These are phyloP conservation scores for Wickerhamiella nectarea DNA, from an alignment of 805 yeast species.

Conservation along the genomic window DNA sequence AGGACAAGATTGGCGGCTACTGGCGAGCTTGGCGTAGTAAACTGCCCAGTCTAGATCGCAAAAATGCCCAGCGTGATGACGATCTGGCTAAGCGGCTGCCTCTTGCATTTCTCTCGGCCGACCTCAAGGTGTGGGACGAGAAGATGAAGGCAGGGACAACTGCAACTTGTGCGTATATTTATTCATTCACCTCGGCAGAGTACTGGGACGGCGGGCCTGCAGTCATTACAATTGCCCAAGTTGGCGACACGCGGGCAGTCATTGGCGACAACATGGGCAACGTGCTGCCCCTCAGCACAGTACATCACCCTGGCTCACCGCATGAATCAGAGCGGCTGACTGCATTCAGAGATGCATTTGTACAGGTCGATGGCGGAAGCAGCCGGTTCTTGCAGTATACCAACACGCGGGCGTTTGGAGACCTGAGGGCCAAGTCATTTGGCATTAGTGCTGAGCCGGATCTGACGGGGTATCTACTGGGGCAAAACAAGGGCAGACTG, in stretches of 20 bases:
- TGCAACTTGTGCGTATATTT: conserved; percentile 50
- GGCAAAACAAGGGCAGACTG: conserved; percentile 22
- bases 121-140: conserved; percentile 36
- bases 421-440: conserved; percentile 57
- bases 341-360: conserved; percentile 45
- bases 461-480: conserved; percentile 27
- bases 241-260: conserved; percentile 84
- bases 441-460: conserved; percentile 94
- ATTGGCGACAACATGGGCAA: conserved; percentile 70
- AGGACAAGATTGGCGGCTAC: conserved; percentile 56
- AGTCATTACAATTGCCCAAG: conserved; percentile 66
- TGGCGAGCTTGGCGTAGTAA: conserved; percentile 66
- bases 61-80: conserved; percentile 28
- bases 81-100: conserved; percentile 51
- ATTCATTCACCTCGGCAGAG: conserved; percentile 29
- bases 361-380: conserved; percentile 87
- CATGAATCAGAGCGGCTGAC: conserved; percentile 61
- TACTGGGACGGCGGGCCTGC: conserved; percentile 57
- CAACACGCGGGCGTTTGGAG: conserved; percentile 92
- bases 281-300: conserved; percentile 63
- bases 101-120: conserved; percentile 51
- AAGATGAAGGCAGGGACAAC: conserved; percentile 44
- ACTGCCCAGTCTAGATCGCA: conserved; percentile 26
- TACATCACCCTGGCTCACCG: conserved; percentile 80
- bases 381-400: conserved; percentile 72